A percentile compares a stretch with the other conserved stretches of the same genome.
Evolutionary conservation across 306 rosid species (phyloP).

Genomic region (Castanea crenata): DNA sequence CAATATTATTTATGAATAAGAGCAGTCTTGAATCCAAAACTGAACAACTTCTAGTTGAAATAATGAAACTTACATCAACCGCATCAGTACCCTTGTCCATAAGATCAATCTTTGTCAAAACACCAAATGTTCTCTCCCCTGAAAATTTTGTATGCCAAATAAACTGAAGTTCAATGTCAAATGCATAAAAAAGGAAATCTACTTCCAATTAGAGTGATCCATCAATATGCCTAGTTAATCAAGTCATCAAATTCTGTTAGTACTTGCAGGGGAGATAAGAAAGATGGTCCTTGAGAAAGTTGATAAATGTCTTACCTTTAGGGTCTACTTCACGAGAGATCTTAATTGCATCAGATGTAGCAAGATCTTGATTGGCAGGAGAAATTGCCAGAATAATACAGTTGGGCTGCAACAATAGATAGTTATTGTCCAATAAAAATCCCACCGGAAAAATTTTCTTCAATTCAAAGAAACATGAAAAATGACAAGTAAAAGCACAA

Average conservation of each 20-base stretch:
- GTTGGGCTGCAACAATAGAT: constrained; percentile 73
- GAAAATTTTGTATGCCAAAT: constrained; percentile 12
- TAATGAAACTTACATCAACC: constrained; percentile 62
- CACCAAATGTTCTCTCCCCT: constrained; percentile 97
- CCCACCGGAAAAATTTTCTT: background rate
- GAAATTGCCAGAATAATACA: constrained; percentile 88
- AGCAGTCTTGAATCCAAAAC: background rate
- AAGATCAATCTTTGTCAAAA: constrained; percentile 92
- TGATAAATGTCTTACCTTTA: constrained; percentile 48
- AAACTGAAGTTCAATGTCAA: background rate
- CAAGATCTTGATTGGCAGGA: constrained; percentile 98
- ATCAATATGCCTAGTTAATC: background rate
- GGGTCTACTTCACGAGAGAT: constrained; percentile 96
- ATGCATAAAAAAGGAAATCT: background rate
- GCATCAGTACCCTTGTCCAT: constrained; percentile 99
- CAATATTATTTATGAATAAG: no score
- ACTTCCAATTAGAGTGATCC: background rate
- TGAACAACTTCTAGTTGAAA: background rate
- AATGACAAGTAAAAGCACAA: background rate
- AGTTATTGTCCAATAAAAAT: background rate
- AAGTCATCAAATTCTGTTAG: background rate
- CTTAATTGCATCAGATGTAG: constrained; percentile 95
- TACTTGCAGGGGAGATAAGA: background rate
- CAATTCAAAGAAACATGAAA: background rate
- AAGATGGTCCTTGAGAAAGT: background rate